These are phyloP conservation scores for Limonium bicolor DNA, from an alignment of 148 eudicot species.

Conservation along the genomic window DNA sequence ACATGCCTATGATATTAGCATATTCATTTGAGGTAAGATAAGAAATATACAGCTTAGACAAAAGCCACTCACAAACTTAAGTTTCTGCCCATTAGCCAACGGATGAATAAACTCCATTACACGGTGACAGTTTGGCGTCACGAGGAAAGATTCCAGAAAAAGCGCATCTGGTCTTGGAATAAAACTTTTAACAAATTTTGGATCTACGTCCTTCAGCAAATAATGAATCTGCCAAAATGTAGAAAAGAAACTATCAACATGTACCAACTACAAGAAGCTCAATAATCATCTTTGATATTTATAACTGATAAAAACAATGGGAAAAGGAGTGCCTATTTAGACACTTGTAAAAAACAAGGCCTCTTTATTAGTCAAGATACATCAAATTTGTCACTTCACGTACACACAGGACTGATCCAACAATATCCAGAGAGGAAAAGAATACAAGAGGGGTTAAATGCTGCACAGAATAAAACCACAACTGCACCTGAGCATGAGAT, in stretches of 20 bases:
- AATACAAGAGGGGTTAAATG: no score
- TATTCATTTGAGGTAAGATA: slow-evolving; percentile 7
- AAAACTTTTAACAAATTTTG: slow-evolving; percentile 33
- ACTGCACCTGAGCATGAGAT: slow-evolving; percentile 58
- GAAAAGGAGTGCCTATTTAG: no score
- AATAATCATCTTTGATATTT: no score
- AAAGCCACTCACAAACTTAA: slow-evolving; percentile 40
- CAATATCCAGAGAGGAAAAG: no score
- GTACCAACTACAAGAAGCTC: not conserved
- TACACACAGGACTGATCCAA: not conserved
- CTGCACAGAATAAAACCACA: not conserved
- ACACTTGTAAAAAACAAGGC: not conserved
- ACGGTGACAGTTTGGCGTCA: slow-evolving; percentile 90
- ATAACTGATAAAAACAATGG: not conserved
- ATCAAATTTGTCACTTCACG: not conserved
- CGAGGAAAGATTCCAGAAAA: slow-evolving; percentile 50
- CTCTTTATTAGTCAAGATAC: not conserved
- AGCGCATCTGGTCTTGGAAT: slow-evolving; percentile 34
- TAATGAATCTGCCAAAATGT: slow-evolving; percentile 34
- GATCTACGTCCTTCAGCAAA: slow-evolving; percentile 43
- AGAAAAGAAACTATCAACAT: slow-evolving; percentile 1
- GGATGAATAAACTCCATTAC: slow-evolving; percentile 50
- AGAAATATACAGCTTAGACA: not conserved
- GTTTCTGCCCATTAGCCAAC: slow-evolving; percentile 31
- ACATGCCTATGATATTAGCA: not conserved